Evolutionary conservation across 805 yeast species (phyloP), one percentile per base, ranked within the genome.

Genomic region (Candida orba): DNA sequence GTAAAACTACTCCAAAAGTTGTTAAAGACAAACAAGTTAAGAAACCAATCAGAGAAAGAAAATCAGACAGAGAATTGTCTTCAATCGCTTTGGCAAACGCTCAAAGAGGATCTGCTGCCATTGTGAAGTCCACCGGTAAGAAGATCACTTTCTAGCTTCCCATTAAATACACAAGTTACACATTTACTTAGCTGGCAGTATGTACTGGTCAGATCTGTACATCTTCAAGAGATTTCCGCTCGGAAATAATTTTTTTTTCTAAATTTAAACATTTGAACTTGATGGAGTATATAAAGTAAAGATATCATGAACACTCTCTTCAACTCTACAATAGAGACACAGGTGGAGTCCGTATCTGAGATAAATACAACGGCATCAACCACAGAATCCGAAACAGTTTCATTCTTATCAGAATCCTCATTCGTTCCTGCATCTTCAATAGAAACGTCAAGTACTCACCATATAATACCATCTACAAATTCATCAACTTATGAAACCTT

Each of bases 101-200:
- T 4, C 95, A 77, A 66, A 79, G 98, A 68, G 95, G 81, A 8
- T 82, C 86, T 56, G 87, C 88, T 17, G 90, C 95, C 6, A 86
- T 91, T 59, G 95, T 89, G 25, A 79, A 86, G 40, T 84, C 96
- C 1, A 71, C 81, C n/a, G 98, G 98, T 62, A 90, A 86, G 66
- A 91, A 89, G 62, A 71, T 75, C 34, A 82, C 52, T 4, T 58
- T 58, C 13, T 27, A 20, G n/a, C n/a, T n/a, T n/a, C n/a, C n/a
- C n/a, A n/a, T n/a, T n/a, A n/a, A n/a, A n/a, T n/a, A n/a, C n/a
- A n/a, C n/a, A n/a, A n/a, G n/a, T n/a, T n/a, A n/a, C n/a, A n/a
- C n/a, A n/a, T n/a, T n/a, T n/a, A n/a, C n/a, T n/a, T n/a, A n/a
- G n/a, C n/a, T n/a, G n/a, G n/a, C n/a, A n/a, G n/a, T n/a, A n/a